Conservation (phyloP, 768 basidiomycete species). For the Dacryopinax spathularia region DNA sequence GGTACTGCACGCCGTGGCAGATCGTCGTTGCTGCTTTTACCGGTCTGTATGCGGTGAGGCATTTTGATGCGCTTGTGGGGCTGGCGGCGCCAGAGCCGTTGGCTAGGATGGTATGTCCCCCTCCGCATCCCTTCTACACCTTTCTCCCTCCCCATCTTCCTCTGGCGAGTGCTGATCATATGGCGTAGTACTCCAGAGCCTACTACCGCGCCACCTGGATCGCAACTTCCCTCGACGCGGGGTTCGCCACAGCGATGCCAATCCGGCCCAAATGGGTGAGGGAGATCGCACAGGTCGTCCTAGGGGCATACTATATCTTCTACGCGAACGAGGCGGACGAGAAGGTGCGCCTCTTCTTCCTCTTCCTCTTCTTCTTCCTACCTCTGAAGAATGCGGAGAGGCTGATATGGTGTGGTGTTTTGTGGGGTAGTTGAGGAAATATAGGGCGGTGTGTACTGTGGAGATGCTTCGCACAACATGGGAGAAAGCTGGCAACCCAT, state of each 20-base stretch:
- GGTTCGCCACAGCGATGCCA: constrained; percentile 89
- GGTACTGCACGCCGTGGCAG: constrained; percentile 91
- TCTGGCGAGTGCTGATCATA: constrained; percentile 6
- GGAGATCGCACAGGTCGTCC: constrained; percentile 72
- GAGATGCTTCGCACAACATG: constrained; percentile 93
- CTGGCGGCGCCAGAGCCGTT: constrained; percentile 85
- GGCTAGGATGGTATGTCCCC: constrained; percentile 55
- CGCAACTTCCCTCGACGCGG: constrained; percentile 84
- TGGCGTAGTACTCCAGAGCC: constrained; percentile 63
- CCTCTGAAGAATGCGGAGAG: background rate
- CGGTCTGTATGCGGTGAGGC: constrained; percentile 62
- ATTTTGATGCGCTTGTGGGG: constrained; percentile 75
- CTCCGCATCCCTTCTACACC: background rate
- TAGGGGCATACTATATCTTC: constrained; percentile 78
- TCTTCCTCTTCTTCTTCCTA: background rate
- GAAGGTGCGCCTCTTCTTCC: constrained; percentile 44
- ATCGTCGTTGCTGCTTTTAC: constrained; percentile 78
- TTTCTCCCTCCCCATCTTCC: background rate
- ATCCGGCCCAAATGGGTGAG: constrained; percentile 84
- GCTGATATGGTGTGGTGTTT: background rate
- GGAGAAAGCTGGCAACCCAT: constrained; percentile 93
- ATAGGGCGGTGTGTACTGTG: constrained; percentile 83
- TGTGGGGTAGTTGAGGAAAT: constrained; percentile 58
- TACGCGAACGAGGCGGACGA: constrained; percentile 89
- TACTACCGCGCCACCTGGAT: constrained; percentile 97